phyloP scores from a whole-genome alignment of 805 yeast genomes.

The Teunomyces stri region DNA sequence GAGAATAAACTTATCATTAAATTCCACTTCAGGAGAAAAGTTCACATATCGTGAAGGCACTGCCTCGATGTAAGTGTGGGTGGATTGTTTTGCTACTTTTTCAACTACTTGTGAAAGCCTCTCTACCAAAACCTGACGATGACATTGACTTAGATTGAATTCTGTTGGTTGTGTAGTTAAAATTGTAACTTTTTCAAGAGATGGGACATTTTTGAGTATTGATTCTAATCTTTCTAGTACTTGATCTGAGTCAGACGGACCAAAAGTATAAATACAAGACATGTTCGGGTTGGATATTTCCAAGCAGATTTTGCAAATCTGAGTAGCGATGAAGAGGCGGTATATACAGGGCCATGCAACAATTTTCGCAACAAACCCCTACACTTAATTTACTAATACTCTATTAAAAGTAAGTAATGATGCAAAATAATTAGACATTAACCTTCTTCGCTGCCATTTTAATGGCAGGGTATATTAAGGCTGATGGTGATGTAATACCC shows the following conservation, averaged over 20 bases:
- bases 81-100: constrained; percentile 8
- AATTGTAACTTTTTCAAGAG: not conserved
- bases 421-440: not conserved
- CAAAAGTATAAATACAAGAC: not conserved
- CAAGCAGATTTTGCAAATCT: not conserved
- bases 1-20: not conserved
- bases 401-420: not conserved
- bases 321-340: not conserved
- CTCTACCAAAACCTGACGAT: not conserved
- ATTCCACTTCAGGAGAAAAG: not conserved
- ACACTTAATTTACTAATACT: not conserved
- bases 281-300: not conserved
- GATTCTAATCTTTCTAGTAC: not conserved
- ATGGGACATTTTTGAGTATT: not conserved
- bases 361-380: not conserved
- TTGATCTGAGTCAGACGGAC: not conserved
- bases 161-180: not conserved
- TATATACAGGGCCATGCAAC: not conserved
- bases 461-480: not conserved
- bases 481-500: constrained; percentile 1
- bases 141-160: not conserved
- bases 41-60: not conserved
- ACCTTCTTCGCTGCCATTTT: constrained; percentile 1
- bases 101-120: not conserved
- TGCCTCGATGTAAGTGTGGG: not conserved